These are phyloP conservation scores for Orbilia javanica DNA, from an alignment of 2,329 filamentous ascomycete species.

Conservation along the genomic window DNA sequence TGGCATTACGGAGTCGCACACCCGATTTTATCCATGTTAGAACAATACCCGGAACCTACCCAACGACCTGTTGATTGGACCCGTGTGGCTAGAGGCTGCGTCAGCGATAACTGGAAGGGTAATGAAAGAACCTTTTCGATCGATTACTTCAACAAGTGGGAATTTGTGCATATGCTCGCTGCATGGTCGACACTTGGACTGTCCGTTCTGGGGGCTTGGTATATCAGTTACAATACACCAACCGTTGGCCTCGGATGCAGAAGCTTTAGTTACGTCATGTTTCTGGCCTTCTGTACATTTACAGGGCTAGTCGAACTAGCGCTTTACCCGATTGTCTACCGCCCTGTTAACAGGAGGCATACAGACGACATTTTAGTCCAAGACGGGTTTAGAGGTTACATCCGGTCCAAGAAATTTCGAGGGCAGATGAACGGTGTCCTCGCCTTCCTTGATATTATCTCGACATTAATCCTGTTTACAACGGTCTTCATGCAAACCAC, in stretches of 20 bases:
- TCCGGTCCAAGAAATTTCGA: slow-evolving; percentile 27
- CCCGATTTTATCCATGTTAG: slow-evolving; percentile 64
- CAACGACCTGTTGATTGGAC: slow-evolving; percentile 46
- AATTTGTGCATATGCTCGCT: slow-evolving; percentile 66
- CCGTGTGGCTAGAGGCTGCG: slow-evolving; percentile 18
- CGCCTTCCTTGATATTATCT: slow-evolving; percentile 64
- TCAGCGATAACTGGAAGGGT: slow-evolving; percentile 19
- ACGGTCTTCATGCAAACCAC: slow-evolving; percentile 66
- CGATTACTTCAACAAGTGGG: slow-evolving; percentile 66
- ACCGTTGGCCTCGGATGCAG: slow-evolving; percentile 67
- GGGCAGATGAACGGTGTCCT: slow-evolving; percentile 61
- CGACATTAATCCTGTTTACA: slow-evolving; percentile 65
- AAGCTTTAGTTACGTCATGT: slow-evolving; percentile 67
- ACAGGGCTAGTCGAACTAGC: slow-evolving; percentile 64
- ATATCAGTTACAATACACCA: slow-evolving; percentile 67
- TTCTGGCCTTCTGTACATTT: slow-evolving; percentile 63
- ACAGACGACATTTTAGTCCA: slow-evolving; percentile 21
- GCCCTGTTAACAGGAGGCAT: slow-evolving; percentile 41
- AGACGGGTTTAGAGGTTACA: slow-evolving; percentile 26
- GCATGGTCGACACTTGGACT: slow-evolving; percentile 64
- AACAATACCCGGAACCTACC: slow-evolving; percentile 30
- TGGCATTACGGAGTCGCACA: slow-evolving; percentile 67
- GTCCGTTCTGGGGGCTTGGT: slow-evolving; percentile 65
- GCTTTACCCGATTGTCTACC: slow-evolving; percentile 56
- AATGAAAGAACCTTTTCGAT: slow-evolving; percentile 63